A percentile compares a stretch with the other conserved stretches of the same genome.
phyloP scores from a whole-genome alignment of 495 filamentous ascomycete species.

The Oleoguttula mirabilis region DNA sequence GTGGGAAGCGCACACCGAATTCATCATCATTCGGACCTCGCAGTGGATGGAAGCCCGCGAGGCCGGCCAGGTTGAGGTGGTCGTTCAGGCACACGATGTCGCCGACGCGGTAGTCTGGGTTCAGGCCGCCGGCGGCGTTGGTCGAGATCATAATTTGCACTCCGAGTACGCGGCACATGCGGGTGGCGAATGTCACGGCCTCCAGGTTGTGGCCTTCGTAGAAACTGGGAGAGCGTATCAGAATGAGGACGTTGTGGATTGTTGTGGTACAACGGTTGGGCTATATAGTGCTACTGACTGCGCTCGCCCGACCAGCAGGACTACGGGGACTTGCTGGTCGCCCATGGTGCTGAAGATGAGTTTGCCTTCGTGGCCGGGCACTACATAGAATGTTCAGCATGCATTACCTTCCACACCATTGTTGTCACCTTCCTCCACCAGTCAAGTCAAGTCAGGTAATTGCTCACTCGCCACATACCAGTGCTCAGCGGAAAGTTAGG shows the following conservation, averaged over 20 bases:
- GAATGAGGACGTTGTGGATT: neutral
- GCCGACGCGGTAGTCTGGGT: slow-evolving; percentile 54
- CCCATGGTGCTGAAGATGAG: slow-evolving; percentile 58
- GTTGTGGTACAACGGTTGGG: neutral
- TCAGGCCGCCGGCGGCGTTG: slow-evolving; percentile 66
- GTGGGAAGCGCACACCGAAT: slow-evolving; percentile 59
- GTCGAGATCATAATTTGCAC: slow-evolving; percentile 57
- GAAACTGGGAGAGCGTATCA: slow-evolving; percentile 38
- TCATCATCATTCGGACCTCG: slow-evolving; percentile 57
- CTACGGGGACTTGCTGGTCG: slow-evolving; percentile 41
- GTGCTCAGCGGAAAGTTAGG: slow-evolving; percentile 55
- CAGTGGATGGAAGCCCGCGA: slow-evolving; percentile 58
- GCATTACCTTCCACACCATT: too few species aligned
- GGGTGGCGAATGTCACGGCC: slow-evolving; percentile 54
- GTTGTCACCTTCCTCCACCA: too few species aligned
- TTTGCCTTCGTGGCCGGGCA: slow-evolving; percentile 61
- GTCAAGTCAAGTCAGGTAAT: neutral
- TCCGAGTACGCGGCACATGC: slow-evolving; percentile 57
- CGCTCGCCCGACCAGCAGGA: slow-evolving; percentile 61
- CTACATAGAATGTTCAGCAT: slow-evolving; percentile 31
- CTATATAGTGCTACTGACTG: slow-evolving; percentile 44
- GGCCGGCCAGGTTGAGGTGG: slow-evolving; percentile 64
- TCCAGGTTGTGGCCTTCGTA: slow-evolving; percentile 67
- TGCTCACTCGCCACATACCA: slow-evolving; percentile 35
- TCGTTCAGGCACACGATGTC: slow-evolving; percentile 65